Conservation (phyloP, 2,329 filamentous ascomycete genomes). For the Fusarium buharicum region DNA sequence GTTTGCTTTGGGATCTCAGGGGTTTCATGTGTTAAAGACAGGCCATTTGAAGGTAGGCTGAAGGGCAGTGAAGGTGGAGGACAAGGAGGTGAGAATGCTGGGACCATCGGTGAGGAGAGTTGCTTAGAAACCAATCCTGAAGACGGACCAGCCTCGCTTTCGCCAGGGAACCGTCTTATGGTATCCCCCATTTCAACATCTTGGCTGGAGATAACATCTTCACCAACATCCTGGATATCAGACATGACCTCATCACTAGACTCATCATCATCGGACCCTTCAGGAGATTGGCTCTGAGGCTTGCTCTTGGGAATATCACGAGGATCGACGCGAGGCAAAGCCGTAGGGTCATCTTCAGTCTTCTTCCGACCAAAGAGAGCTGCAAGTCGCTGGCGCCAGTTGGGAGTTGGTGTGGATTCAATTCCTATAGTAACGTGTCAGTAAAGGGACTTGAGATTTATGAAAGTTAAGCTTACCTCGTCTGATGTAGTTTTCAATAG, state of each 20-base stretch:
- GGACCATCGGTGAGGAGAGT: constrained; percentile 8
- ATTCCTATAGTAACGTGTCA: constrained; percentile 25
- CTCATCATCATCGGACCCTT: not conserved
- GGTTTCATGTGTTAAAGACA: no score
- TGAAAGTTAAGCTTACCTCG: constrained; percentile 29
- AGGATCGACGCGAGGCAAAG: constrained; percentile 34
- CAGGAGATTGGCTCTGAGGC: constrained; percentile 1
- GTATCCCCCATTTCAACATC: constrained; percentile 17
- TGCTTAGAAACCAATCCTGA: not conserved
- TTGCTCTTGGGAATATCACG: constrained; percentile 35
- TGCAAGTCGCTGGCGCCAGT: constrained; percentile 24
- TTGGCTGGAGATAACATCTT: not conserved
- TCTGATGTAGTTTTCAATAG: constrained; percentile 38
- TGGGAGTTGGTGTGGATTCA: constrained; percentile 11
- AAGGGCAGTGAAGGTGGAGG: not conserved
- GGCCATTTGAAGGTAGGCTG: not conserved
- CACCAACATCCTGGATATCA: not conserved
- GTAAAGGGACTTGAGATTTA: not conserved
- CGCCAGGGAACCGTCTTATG: not conserved
- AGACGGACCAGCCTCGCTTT: not conserved
- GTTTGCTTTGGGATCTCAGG: not conserved
- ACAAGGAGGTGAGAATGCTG: not conserved
- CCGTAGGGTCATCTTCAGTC: constrained; percentile 19
- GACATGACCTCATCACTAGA: not conserved
- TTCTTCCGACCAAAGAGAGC: constrained; percentile 11